Evolutionary conservation across 495 filamentous ascomycete genomes (phyloP).

Genomic region (Penicillium samsonianum): DNA sequence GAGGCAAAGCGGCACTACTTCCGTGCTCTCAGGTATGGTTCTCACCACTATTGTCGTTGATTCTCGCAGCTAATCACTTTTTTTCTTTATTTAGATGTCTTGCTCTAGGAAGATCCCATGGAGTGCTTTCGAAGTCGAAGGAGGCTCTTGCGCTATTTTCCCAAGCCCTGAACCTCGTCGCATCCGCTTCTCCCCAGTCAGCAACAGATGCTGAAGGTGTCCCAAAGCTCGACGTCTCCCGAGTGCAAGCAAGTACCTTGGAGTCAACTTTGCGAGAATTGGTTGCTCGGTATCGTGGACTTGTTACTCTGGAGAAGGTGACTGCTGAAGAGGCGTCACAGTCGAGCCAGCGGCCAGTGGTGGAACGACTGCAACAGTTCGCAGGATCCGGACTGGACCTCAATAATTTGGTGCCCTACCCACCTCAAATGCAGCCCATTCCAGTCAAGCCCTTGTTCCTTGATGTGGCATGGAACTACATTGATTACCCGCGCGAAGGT

Average conservation of each 20-base stretch:
- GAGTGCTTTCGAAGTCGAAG: conserved; percentile 66
- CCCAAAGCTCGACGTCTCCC: conserved; percentile 62
- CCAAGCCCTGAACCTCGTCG: conserved; percentile 60
- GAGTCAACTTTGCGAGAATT: conserved; percentile 62
- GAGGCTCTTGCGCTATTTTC: conserved; percentile 84
- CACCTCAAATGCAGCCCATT: conserved; percentile 76
- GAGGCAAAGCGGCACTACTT: conserved; percentile 82
- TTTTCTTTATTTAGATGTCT: conserved; percentile 60
- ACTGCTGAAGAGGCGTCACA: conserved; percentile 33
- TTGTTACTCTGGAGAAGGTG: conserved; percentile 75
- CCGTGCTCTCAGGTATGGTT: conserved; percentile 74
- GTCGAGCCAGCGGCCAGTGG: conserved; percentile 52
- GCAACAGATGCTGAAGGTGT: conserved; percentile 35
- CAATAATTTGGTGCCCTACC: conserved; percentile 79
- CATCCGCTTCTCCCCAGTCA: conserved; percentile 36
- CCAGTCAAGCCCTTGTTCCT: conserved; percentile 96
- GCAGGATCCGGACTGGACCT: conserved; percentile 67
- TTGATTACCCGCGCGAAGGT: conserved; percentile 76
- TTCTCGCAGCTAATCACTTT: conserved; percentile 11
- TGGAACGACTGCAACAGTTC: conserved; percentile 75
- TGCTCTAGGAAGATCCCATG: conserved; percentile 82
- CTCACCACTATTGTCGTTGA: background rate
- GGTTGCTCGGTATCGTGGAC: conserved; percentile 73
- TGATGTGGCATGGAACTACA: conserved; percentile 97
- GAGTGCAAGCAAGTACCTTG: conserved; percentile 56